These are phyloP conservation scores for Thecamonas trahens DNA, from an alignment of 78 protist genomes.

Conservation along the genomic window DNA sequence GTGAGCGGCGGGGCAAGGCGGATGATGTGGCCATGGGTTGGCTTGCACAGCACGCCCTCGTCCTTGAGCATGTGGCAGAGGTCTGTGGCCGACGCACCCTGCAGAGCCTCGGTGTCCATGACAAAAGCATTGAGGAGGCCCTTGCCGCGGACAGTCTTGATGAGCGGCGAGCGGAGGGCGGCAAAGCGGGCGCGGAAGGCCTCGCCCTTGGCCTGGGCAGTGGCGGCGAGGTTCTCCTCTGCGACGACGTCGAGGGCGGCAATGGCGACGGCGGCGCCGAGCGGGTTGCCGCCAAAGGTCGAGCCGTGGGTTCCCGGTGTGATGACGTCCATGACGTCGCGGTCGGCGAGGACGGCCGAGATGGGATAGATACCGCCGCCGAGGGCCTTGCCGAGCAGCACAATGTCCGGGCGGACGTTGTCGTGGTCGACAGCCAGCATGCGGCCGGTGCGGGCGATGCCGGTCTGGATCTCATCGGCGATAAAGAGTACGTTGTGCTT, in stretches of 20 bases:
- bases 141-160: slow-evolving; percentile 52
- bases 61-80: slow-evolving; percentile 64
- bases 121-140: too few species aligned
- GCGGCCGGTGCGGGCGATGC: slow-evolving; percentile 78
- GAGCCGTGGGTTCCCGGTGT: slow-evolving; percentile 93
- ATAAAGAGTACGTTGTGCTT: slow-evolving; percentile 85
- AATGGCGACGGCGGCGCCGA: slow-evolving; percentile 85
- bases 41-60: slow-evolving; percentile 90
- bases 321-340: slow-evolving; percentile 68
- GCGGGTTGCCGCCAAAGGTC: slow-evolving; percentile 95
- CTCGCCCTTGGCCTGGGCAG: slow-evolving; percentile 32
- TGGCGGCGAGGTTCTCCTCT: slow-evolving; percentile 83
- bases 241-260: slow-evolving; percentile 82
- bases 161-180: slow-evolving; percentile 31
- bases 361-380: slow-evolving; percentile 89
- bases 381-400: slow-evolving; percentile 90
- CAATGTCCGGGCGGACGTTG: slow-evolving; percentile 73
- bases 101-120: too few species aligned
- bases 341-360: slow-evolving; percentile 66
- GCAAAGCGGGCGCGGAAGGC: slow-evolving; percentile 30
- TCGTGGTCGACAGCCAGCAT: slow-evolving; percentile 54
- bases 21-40: slow-evolving; percentile 90
- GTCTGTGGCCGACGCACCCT: slow-evolving; percentile 76
- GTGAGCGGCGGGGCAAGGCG: slow-evolving; percentile 93
- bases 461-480: slow-evolving; percentile 97